These are phyloP conservation scores for Fusarium burgessii DNA, from an alignment of 2,329 filamentous ascomycete genomes.

Conservation along the genomic window DNA sequence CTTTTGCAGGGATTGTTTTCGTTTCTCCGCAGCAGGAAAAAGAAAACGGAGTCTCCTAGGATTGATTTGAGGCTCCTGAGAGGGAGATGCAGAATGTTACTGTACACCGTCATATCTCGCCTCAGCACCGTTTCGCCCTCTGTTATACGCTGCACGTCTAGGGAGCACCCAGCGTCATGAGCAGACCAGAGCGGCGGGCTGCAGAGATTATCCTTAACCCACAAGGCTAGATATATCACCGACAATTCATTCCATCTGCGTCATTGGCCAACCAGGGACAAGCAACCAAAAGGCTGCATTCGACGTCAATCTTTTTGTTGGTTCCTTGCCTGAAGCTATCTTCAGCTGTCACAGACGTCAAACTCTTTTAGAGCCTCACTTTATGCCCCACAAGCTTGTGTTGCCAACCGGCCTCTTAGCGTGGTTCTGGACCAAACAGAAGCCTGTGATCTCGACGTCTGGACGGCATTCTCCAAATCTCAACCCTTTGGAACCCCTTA, in stretches of 20 bases:
- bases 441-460: slow-evolving; percentile 23
- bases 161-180: slow-evolving; percentile 22
- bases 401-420: slow-evolving; percentile 8
- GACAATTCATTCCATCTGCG: slow-evolving; percentile 35
- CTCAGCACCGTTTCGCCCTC: slow-evolving; percentile 33
- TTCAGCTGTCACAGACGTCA: slow-evolving; percentile 4
- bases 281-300: slow-evolving; percentile 1
- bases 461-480: slow-evolving; percentile 21
- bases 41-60: slow-evolving; percentile 17
- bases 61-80: slow-evolving; percentile 7
- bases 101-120: slow-evolving; percentile 36
- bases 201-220: slow-evolving; percentile 13
- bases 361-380: slow-evolving; percentile 29
- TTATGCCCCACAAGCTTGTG: slow-evolving; percentile 13
- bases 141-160: slow-evolving; percentile 15
- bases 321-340: not conserved
- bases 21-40: not conserved
- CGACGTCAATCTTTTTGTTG: slow-evolving; percentile 4
- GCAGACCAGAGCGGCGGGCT: slow-evolving; percentile 11
- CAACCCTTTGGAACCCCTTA: slow-evolving; percentile 12
- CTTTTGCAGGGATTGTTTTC: not conserved
- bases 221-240: slow-evolving; percentile 30
- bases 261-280: slow-evolving; percentile 28
- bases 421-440: slow-evolving; percentile 33
- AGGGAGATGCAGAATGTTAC: slow-evolving; percentile 16